Evolutionary conservation across 2,329 filamentous ascomycete species (phyloP).

Genomic region (Domatiomyces globalis): DNA sequence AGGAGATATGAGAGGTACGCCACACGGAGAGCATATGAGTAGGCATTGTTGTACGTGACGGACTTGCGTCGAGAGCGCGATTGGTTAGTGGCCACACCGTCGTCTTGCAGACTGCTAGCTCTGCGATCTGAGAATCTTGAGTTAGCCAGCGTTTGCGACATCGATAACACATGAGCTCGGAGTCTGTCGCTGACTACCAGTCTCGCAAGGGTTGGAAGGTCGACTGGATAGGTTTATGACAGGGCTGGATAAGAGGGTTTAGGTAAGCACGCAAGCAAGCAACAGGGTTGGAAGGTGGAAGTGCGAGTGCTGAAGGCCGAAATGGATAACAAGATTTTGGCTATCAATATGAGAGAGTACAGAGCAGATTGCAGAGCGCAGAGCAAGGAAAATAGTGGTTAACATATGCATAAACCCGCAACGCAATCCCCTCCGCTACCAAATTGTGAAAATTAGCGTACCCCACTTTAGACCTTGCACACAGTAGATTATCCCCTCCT

Average conservation of each 20-base stretch:
- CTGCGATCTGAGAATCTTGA: background rate
- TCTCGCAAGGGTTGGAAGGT: background rate
- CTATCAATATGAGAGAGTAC: background rate
- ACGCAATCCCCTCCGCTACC: too few relatives aligned
- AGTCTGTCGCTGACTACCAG: background rate
- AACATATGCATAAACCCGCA: background rate
- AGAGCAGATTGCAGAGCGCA: background rate
- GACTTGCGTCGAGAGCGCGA: constrained; percentile 31
- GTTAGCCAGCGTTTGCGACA: background rate
- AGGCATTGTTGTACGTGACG: constrained; percentile 58
- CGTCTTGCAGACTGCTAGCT: background rate
- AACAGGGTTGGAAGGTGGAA: background rate
- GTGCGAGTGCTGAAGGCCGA: background rate
- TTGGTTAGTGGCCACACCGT: constrained; percentile 18
- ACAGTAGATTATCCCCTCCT: too few relatives aligned
- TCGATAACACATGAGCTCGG: background rate
- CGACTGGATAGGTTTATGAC: background rate
- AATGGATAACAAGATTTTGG: background rate
- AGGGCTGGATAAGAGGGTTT: background rate
- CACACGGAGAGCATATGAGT: constrained; percentile 76
- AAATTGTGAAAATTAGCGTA: too few relatives aligned
- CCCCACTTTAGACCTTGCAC: too few relatives aligned
- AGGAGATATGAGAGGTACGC: constrained; percentile 88
- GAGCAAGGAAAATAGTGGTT: background rate
- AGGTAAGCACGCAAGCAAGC: background rate